These are phyloP conservation scores for Blepharisma undulans DNA, from an alignment of 169 alveolate species.

Conservation along the genomic window DNA sequence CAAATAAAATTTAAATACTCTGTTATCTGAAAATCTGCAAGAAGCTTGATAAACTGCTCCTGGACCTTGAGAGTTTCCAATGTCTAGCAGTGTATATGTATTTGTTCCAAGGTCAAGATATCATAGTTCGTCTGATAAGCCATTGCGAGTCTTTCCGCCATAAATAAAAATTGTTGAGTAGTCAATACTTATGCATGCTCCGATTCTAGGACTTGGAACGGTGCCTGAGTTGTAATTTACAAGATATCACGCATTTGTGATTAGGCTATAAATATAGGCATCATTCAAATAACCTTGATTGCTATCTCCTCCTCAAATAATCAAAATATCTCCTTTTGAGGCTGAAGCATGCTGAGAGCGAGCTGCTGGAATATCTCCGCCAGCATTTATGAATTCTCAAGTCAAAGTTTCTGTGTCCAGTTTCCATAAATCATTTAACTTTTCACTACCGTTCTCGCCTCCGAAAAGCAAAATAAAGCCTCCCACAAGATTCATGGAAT, in stretches of 20 bases:
- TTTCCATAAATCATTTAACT: slow-evolving; percentile 59
- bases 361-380: not conserved
- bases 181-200: not conserved
- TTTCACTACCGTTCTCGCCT: slow-evolving; percentile 9
- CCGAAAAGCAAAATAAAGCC: not conserved
- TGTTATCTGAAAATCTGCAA: not conserved
- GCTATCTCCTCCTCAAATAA: not conserved
- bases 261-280: not conserved
- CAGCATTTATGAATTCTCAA: not conserved
- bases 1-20: not conserved
- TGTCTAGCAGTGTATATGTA: not conserved
- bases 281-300: not conserved
- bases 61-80: not conserved
- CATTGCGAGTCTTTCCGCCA: not conserved
- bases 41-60: not conserved
- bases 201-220: slow-evolving; percentile 10
- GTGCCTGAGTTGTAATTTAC: not conserved
- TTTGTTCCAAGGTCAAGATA: not conserved
- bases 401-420: not conserved
- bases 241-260: not conserved
- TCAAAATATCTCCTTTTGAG: not conserved
- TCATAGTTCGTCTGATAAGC: slow-evolving; percentile 4
- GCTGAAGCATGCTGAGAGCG: not conserved
- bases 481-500: not conserved
- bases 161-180: not conserved